Evolutionary conservation across 1,139 yeast genomes (phyloP).

Genomic region (Suhomyces bribrorum): DNA sequence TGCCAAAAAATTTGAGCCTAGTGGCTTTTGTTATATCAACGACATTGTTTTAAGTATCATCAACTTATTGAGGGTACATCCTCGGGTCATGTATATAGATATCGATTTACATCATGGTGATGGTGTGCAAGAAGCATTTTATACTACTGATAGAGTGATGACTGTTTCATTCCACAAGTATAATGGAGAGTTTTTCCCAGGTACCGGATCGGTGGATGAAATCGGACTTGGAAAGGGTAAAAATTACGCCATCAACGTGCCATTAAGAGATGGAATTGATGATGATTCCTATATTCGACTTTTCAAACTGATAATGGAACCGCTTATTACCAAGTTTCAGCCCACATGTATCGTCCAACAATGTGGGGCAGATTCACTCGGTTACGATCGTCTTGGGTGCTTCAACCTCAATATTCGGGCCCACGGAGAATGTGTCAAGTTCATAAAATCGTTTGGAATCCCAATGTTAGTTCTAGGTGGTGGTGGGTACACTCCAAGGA

Average conservation of each 20-base stretch:
- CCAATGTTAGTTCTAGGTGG: conserved; percentile 95
- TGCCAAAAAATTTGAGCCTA: conserved; percentile 91
- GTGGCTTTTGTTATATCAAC: conserved; percentile 93
- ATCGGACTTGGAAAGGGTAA: conserved; percentile 85
- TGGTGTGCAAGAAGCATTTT: conserved; percentile 97
- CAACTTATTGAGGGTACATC: conserved; percentile 79
- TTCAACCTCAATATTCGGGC: conserved; percentile 89
- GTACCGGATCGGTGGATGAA: conserved; percentile 89
- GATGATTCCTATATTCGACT: conserved; percentile 82
- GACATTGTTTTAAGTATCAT: conserved; percentile 90
- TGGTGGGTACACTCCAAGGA: conserved; percentile 96
- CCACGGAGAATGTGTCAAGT: conserved; percentile 93
- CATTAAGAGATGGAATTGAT: conserved; percentile 91
- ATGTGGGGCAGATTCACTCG: conserved; percentile 96
- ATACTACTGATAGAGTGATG: conserved; percentile 93
- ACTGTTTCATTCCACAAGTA: conserved; percentile 94
- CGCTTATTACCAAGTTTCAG: conserved; percentile 75
- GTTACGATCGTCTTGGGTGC: conserved; percentile 91
- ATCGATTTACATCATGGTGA: conserved; percentile 98
- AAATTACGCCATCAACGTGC: conserved; percentile 88
- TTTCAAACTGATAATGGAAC: conserved; percentile 85
- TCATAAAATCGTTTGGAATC: conserved; percentile 79
- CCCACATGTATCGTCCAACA: conserved; percentile 94
- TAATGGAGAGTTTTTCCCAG: conserved; percentile 95
- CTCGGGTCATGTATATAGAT: conserved; percentile 90